Evolutionary conservation across 1,284 basidiomycete species (phyloP), one percentile per base, ranked within the genome.

Genomic region (Irpex sp.): DNA sequence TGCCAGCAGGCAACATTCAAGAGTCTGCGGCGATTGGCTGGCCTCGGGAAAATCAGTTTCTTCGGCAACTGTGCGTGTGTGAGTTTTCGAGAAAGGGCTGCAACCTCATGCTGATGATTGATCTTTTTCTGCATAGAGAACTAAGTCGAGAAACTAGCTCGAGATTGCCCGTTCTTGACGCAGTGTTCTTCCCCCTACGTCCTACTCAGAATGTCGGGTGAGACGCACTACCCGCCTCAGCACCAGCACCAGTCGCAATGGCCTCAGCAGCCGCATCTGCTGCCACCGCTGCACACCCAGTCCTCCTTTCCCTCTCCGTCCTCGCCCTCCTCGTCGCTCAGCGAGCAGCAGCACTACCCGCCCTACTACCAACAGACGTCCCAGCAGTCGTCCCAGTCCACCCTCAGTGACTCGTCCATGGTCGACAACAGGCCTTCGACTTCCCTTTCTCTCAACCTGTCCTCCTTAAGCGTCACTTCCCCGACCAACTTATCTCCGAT

Each of bases 381-480:
- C 17, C 70, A 69, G 49, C 67, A 76, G 67, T 60, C 68, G 59
- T 53, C 62, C 63, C 67, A 76, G 67, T 58, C 68, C 61, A 47
- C 63, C 62, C 68, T 70, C 61, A 63, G 54, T 60, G 69, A 68
- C 63, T 63, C 64, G n/a, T 65, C 66, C 61, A 66, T 67, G 11
- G 68, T 68, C 59, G 71, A 74, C 69, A 67, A 17, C 36, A 37
- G 71, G 61, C 68, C 73, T 31, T 65, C 68, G 37, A 67, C 74
- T 5, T 68, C 74, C 0, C 79, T 90, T 60, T 84, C 86, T n/a
- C 83, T 90, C 72, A 90, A 90, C 71, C 77, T 90, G 62, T 84
- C 84, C 36, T 80, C 81, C 0, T 80, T 90, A 60, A 77, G 82
- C 57, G 87, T 90, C 65, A 74, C 86, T 39, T 88, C 86, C 11